Evolutionary conservation across 2,329 filamentous ascomycete species (phyloP).

Genomic region (Ambrosiella xylebori): DNA sequence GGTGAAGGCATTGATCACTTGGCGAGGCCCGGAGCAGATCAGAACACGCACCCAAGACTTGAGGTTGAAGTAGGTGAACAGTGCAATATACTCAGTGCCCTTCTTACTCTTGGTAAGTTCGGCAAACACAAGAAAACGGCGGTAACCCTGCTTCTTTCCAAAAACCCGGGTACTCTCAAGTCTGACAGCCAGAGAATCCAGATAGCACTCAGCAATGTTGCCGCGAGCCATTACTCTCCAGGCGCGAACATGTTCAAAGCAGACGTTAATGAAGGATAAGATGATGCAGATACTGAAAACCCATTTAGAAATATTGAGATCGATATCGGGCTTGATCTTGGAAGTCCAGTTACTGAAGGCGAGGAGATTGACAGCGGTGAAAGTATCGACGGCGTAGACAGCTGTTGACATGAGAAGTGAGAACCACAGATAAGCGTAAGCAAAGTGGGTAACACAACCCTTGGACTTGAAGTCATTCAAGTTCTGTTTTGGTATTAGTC

Average conservation of each 20-base stretch:
- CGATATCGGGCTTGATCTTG: conserved; percentile 60
- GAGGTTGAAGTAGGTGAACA: conserved; percentile 76
- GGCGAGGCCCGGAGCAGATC: conserved; percentile 79
- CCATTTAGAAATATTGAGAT: conserved; percentile 71
- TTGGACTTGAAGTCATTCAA: conserved; percentile 65
- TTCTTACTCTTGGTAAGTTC: conserved; percentile 83
- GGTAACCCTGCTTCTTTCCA: conserved; percentile 55
- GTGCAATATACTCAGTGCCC: conserved; percentile 72
- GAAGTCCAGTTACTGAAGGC: conserved; percentile 81
- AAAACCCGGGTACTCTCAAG: conserved; percentile 61
- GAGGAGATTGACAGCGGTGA: conserved; percentile 81
- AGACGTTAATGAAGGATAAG: conserved; percentile 67
- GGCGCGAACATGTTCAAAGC: conserved; percentile 65
- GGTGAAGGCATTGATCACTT: conserved; percentile 78
- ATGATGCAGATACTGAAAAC: conserved; percentile 90
- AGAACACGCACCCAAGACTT: conserved; percentile 76
- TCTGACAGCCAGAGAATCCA: conserved; percentile 72
- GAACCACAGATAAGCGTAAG: conserved; percentile 73
- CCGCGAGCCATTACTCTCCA: conserved; percentile 65
- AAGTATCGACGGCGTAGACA: conserved; percentile 80
- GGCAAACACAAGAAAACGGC: conserved; percentile 80
- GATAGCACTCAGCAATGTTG: conserved; percentile 78
- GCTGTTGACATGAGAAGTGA: conserved; percentile 62
- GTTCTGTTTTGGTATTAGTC: conserved; percentile 18
- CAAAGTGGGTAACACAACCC: conserved; percentile 59